A percentile compares a stretch with the other conserved stretches of the same genome.
These are phyloP conservation scores for Aspergillus awamori DNA, from an alignment of 2,329 filamentous ascomycete genomes.

Conservation along the genomic window DNA sequence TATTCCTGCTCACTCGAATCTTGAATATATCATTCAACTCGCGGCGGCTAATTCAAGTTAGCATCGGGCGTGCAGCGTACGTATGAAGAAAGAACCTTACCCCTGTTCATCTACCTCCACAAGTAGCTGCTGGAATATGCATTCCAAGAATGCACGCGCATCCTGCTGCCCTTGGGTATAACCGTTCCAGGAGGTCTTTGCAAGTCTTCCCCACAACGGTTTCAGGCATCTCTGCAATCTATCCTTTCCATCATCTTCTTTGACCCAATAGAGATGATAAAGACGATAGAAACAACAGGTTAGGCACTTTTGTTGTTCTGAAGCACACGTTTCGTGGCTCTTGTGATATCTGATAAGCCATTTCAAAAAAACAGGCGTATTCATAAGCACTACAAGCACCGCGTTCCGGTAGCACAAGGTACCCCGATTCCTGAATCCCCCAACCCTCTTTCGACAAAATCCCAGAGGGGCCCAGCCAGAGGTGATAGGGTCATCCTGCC, in stretches of 20 bases:
- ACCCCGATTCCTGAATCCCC: conserved; percentile 15
- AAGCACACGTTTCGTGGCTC: not conserved
- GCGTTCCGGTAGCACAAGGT: conserved; percentile 34
- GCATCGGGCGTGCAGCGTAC: not conserved
- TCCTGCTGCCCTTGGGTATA: conserved; percentile 19
- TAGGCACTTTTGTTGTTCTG: not conserved
- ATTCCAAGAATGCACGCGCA: conserved; percentile 21
- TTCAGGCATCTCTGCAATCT: conserved; percentile 2
- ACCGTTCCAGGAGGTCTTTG: conserved; percentile 1
- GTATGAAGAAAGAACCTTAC: not conserved
- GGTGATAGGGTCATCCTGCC: not conserved
- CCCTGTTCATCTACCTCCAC: not conserved
- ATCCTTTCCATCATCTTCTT: not conserved
- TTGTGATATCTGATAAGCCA: conserved; percentile 21
- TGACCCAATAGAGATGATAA: conserved; percentile 24
- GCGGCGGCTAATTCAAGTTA: not conserved
- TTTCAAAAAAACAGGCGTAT: conserved; percentile 29
- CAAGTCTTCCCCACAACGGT: conserved; percentile 11
- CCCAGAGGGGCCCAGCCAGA: not conserved
- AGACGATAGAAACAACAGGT: conserved; percentile 23
- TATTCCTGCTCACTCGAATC: not conserved
- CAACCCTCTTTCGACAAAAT: not conserved
- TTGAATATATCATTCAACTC: conserved; percentile 9
- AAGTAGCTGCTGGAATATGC: conserved; percentile 11
- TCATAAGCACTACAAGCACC: conserved; percentile 28